These are phyloP conservation scores for Rheum nobile DNA, from an alignment of 148 eudicot genomes.

Conservation along the genomic window DNA sequence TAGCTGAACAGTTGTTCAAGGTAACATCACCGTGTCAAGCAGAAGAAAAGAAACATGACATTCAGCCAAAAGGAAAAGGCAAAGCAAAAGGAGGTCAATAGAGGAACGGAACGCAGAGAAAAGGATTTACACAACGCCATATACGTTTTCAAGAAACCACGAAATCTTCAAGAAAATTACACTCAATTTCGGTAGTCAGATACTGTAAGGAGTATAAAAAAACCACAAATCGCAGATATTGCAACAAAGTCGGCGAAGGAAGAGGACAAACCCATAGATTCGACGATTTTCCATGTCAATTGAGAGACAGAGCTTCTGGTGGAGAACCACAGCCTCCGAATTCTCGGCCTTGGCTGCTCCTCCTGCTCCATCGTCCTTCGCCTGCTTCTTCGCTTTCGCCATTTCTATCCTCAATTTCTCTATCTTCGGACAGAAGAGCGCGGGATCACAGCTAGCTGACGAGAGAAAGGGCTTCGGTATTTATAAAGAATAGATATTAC, in stretches of 20 bases:
- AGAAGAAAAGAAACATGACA: background rate
- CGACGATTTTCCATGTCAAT: slow-evolving; percentile 68
- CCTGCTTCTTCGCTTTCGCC: slow-evolving; percentile 67
- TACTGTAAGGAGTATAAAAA: background rate
- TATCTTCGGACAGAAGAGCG: background rate
- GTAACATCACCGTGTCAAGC: background rate
- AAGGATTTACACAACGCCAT: background rate
- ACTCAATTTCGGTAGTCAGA: background rate
- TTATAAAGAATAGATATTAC: too few species aligned
- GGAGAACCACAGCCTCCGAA: slow-evolving; percentile 61
- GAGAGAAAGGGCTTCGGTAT: background rate
- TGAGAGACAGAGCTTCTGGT: slow-evolving; percentile 90
- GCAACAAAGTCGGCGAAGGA: background rate
- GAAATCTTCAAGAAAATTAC: background rate
- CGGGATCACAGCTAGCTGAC: background rate
- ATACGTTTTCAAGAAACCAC: background rate
- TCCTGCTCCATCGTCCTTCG: slow-evolving; percentile 61
- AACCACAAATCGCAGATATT: background rate
- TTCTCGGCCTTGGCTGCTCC: slow-evolving; percentile 35
- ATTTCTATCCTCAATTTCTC: slow-evolving; percentile 25
- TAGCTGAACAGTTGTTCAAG: slow-evolving; percentile 36
- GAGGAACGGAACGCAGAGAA: background rate
- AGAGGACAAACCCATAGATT: slow-evolving; percentile 53
- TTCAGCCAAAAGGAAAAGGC: background rate
- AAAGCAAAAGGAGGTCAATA: background rate